Base-by-base conservation (phyloP, 148 eudicot species). In the Talinum fruticosum region DNA sequence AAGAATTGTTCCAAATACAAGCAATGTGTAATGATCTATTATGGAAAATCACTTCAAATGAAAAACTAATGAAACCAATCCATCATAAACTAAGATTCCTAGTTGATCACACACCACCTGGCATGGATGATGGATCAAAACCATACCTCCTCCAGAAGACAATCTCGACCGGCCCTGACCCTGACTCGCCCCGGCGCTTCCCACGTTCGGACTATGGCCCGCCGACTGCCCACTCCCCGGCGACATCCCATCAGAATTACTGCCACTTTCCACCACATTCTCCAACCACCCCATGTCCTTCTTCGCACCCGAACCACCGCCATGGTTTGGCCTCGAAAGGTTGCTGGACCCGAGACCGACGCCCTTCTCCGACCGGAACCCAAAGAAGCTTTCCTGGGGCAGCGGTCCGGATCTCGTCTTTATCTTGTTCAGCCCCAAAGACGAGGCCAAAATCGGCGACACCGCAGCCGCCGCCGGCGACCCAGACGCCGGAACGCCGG, bases 371-470 rank as follows among this genome's bases (percentile, higher is more conserved):
- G 86, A 73, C 41, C 91, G 85, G 49, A 83, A 96, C 79, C 87
- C 91, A n/a, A 90, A 93, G 72, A 96, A 93, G 66, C 93, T 96
- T 81, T 96, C 99, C 90, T 96, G 99, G 0, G 99, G 99, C 83
- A 96, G 75, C 12, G 98, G 99, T 32, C 99, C 99, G 13, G 99
- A 96, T 87, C 98, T 88, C 44, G 99, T 96, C 87, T 96, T 96
- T 10, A 96, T 96, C 87, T 91, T 90, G 77, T 96, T 96, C 70
- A 96, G 72, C 10, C 99, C 99, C 69, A 96, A 82, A 0, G 99
- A 96, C 24, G 99, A 96, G 0, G 99, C 97, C 67, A 96, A 71
- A 57, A 96, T 86, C 21, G 99, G 97, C 21, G 99, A 93, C 69
- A 91, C 93, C 7, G 92, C 80, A 3, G 85, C 72, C 29, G 87